phyloP scores from a whole-genome alignment of 495 filamentous ascomycete species.

The Lineolata rhizophorae region DNA sequence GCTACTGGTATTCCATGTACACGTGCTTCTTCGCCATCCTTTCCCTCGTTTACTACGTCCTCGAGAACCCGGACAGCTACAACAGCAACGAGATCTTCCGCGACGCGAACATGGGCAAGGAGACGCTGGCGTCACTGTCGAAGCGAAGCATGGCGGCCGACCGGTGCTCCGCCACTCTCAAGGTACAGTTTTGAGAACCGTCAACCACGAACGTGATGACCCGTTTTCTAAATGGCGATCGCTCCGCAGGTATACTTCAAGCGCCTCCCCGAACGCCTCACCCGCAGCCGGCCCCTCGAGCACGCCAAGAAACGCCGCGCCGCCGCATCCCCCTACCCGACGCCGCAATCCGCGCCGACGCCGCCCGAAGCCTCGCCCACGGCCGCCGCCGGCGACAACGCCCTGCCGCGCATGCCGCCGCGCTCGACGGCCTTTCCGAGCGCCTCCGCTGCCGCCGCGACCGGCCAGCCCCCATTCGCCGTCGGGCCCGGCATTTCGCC shows the following conservation, averaged over 20 bases:
- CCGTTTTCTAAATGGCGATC: constrained; percentile 1
- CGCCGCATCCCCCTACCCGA: constrained; percentile 4
- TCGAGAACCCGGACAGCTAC: constrained; percentile 69
- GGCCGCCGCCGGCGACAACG: too few relatives aligned
- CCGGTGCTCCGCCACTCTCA: constrained; percentile 53
- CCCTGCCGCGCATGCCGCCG: too few relatives aligned
- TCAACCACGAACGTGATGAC: constrained; percentile 13
- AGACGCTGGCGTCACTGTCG: constrained; percentile 53
- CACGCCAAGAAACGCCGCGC: constrained; percentile 5
- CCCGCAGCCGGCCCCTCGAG: constrained; percentile 17
- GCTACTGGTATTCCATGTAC: constrained; percentile 94
- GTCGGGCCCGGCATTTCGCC: too few relatives aligned
- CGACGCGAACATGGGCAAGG: constrained; percentile 65
- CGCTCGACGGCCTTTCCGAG: too few relatives aligned
- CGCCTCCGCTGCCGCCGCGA: too few relatives aligned
- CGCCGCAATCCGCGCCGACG: neutral
- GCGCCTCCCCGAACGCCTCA: constrained; percentile 48
- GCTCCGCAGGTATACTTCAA: too few relatives aligned
- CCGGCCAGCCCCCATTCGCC: too few relatives aligned
- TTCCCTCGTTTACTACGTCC: constrained; percentile 67
- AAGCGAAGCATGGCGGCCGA: constrained; percentile 77
- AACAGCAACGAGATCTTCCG: constrained; percentile 57
- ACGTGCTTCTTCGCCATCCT: constrained; percentile 90
- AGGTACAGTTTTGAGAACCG: too few relatives aligned
- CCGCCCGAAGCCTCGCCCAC: neutral